These are phyloP conservation scores for Mycena rebaudengoi DNA, from an alignment of 768 basidiomycete genomes.

Conservation along the genomic window DNA sequence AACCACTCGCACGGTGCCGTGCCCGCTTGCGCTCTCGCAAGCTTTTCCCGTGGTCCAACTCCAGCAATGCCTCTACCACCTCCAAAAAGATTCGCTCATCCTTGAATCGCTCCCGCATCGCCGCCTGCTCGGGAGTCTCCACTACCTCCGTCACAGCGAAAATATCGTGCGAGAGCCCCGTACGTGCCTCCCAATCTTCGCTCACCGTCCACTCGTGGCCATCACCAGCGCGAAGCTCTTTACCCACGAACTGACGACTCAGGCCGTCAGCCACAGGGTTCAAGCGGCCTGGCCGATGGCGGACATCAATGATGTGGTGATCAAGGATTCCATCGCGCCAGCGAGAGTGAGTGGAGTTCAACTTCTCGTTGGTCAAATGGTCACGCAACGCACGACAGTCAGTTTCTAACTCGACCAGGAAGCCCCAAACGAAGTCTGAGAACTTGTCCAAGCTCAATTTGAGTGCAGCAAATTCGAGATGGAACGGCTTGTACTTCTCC, in stretches of 20 bases:
- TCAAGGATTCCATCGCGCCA: conserved; percentile 29
- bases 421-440: conserved; percentile 31
- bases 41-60: conserved; percentile 15
- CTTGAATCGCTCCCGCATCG: conserved; percentile 8
- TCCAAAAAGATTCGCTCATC: conserved; percentile 27
- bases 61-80: conserved; percentile 19
- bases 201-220: conserved; percentile 31
- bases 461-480: conserved; percentile 40
- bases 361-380: conserved; percentile 31
- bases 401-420: conserved; percentile 25
- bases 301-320: conserved; percentile 27
- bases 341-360: conserved; percentile 32
- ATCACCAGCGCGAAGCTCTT: conserved; percentile 2
- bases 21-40: conserved; percentile 19
- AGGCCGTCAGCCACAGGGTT: conserved; percentile 34
- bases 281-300: conserved; percentile 27
- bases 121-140: conserved; percentile 10
- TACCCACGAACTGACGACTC: conserved; percentile 22
- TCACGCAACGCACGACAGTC: conserved; percentile 28
- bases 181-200: conserved; percentile 26
- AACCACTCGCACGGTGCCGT: conserved; percentile 19
- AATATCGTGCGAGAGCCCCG: conserved; percentile 16
- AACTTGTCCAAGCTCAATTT: conserved; percentile 29
- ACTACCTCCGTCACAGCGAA: conserved; percentile 3
- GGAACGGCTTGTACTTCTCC: conserved; percentile 38